A percentile compares a stretch with the other conserved stretches of the same genome.
These are phyloP conservation scores for Calophaca sinica DNA, from an alignment of 306 rosid genomes.

Conservation along the genomic window DNA sequence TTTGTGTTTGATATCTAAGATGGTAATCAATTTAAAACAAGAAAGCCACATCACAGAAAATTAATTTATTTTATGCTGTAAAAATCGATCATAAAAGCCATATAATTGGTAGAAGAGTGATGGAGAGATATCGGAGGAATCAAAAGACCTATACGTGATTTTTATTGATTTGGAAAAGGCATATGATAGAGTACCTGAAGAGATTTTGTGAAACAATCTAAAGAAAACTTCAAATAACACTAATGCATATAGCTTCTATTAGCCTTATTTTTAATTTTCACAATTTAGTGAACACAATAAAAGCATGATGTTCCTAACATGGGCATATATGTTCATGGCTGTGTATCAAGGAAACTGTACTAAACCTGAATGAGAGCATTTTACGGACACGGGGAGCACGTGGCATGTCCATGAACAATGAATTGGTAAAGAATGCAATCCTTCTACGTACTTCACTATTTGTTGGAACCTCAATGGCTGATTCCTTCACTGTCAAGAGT, in stretches of 20 bases:
- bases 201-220: not conserved
- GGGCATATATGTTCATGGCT: constrained; percentile 37
- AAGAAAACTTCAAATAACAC: constrained; percentile 31
- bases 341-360: constrained; percentile 37
- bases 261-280: constrained; percentile 35
- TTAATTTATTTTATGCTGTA: not conserved
- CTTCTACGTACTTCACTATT: constrained; percentile 96
- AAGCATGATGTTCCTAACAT: constrained; percentile 41
- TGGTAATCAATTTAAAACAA: constrained; percentile 9
- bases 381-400: constrained; percentile 89
- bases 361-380: constrained; percentile 95
- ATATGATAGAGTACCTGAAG: too few species aligned
- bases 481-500: constrained; percentile 87
- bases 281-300: constrained; percentile 33
- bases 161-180: too few species aligned
- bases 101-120: not conserved
- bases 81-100: too few species aligned
- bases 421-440: constrained; percentile 89
- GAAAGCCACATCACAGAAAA: not conserved
- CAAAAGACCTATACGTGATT: too few species aligned
- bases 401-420: constrained; percentile 98
- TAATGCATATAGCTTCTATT: constrained; percentile 31
- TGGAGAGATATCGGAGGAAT: not conserved
- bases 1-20: constrained; percentile 15
- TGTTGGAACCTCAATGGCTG: constrained; percentile 84